Evolutionary conservation across 1,284 basidiomycete species (phyloP).

Genomic region (Wallemia ichthyophaga): DNA sequence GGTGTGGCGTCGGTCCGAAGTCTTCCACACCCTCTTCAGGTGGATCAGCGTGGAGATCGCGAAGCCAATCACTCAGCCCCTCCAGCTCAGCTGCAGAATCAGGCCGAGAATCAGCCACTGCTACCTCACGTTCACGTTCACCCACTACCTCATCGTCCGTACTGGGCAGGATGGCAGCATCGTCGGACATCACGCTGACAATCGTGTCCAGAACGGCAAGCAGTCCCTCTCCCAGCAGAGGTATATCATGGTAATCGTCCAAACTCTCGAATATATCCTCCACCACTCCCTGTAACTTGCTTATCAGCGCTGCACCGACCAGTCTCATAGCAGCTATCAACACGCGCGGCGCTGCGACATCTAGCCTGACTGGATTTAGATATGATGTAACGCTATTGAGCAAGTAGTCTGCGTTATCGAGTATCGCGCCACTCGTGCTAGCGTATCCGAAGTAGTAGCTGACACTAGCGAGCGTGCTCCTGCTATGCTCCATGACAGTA

Average conservation of each 20-base stretch:
- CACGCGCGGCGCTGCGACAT: slow-evolving; percentile 29
- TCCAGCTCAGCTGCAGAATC: slow-evolving; percentile 14
- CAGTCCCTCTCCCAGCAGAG: slow-evolving; percentile 17
- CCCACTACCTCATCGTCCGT: slow-evolving; percentile 7
- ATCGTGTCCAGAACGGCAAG: slow-evolving; percentile 46
- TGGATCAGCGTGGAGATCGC: slow-evolving; percentile 19
- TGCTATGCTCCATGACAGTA: slow-evolving; percentile 34
- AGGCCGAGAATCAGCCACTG: slow-evolving; percentile 7
- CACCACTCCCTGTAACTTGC: slow-evolving; percentile 60
- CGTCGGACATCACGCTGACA: slow-evolving; percentile 49
- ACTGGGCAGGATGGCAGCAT: slow-evolving; percentile 20
- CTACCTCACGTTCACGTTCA: not conserved
- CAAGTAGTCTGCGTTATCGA: slow-evolving; percentile 81
- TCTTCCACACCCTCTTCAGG: slow-evolving; percentile 17
- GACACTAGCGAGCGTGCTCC: slow-evolving; percentile 35
- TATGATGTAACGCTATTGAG: slow-evolving; percentile 57
- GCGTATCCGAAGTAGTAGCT: slow-evolving; percentile 45
- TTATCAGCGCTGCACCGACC: slow-evolving; percentile 52
- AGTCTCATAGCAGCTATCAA: slow-evolving; percentile 50
- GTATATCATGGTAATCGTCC: slow-evolving; percentile 75
- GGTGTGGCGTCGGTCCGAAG: slow-evolving; percentile 23
- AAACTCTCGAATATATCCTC: slow-evolving; percentile 82
- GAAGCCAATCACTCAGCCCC: slow-evolving; percentile 32
- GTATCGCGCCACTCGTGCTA: slow-evolving; percentile 44
- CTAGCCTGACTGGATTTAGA: slow-evolving; percentile 41